Base-by-base conservation (phyloP, 2,329 filamentous ascomycete species). In the Sporothrix humicola region DNA sequence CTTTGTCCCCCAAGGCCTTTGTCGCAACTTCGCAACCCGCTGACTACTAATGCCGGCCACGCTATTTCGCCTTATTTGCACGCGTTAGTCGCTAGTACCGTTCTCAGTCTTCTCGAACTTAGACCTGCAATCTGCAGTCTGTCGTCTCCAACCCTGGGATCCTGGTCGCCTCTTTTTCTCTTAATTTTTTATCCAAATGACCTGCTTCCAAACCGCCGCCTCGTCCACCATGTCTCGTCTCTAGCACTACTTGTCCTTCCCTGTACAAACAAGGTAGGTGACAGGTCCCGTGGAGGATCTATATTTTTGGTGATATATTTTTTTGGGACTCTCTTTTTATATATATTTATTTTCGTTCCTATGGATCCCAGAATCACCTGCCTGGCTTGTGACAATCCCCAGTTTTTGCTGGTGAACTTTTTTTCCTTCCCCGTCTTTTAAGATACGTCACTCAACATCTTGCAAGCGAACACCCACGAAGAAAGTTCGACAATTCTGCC, bases 211-310 rank as follows among this genome's bases (percentile, higher is more conserved):
- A 46, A 59, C 69, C 54, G 42, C n/a, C 54, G 54, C 52, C 9
- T 31, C 17, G 23, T 46, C 31, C 69, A 50, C n/a, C 54, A 71
- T 71, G 69, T 71, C 69, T 71, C 54, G n/a, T 37, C 69, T 71
- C 54, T 71, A 71, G 48, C 54, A 31, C 48, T 2, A 12, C 26
- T 20, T 42, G 17, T 12, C 15, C 9, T 23, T 12, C 10, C 54
- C 42, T 48, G n/a, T 46, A 58, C 68, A 37, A 37, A 37, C 31
- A 37, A 37, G 52, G 68, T 70, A 59, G 12, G 42, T 26, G 42
- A 12, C n/a, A n/a, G 42, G 13, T 13, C n/a, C 42, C 13, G 54
- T 48, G 54, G 42, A 17, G 17, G 13, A 13, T 31, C 20, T 59
- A 42, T 9, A 15, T n/a, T 58, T 48, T 71, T 69, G 59, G 42